These are phyloP conservation scores for Colletotrichum siamense DNA, from an alignment of 2,329 filamentous ascomycete species.

Conservation along the genomic window DNA sequence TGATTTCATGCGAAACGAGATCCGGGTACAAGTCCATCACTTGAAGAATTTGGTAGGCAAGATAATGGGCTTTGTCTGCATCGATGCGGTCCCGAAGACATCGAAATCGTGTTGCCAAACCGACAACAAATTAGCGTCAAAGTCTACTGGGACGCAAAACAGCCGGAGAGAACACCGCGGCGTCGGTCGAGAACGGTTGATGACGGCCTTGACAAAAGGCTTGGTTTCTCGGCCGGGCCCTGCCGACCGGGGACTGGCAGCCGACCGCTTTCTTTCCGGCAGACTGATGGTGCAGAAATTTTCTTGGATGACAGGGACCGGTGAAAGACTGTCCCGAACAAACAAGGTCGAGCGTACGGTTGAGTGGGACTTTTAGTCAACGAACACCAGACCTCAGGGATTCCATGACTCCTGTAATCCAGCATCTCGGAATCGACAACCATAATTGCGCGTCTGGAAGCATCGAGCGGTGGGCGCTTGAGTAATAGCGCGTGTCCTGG, in stretches of 20 bases:
- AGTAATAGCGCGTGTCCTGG: neutral
- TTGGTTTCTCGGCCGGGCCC: neutral
- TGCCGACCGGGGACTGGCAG: neutral
- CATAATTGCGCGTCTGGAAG: neutral
- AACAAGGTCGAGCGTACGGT: neutral
- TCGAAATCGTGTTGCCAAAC: neutral
- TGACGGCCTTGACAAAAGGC: neutral
- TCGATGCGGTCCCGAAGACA: neutral
- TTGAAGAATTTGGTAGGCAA: neutral
- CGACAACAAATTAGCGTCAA: neutral
- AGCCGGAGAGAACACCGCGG: neutral
- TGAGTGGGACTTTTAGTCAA: slow-evolving; percentile 10
- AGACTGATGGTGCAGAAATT: neutral
- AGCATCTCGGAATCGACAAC: neutral
- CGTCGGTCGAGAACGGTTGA: neutral
- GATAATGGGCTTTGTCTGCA: neutral
- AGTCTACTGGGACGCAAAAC: neutral
- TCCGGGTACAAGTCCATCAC: neutral
- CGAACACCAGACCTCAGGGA: neutral
- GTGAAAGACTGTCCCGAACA: neutral
- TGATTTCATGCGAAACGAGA: neutral
- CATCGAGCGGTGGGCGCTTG: neutral
- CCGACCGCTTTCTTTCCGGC: neutral
- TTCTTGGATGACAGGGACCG: neutral
- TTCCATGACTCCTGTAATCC: neutral